Evolutionary conservation across 1,284 basidiomycete species (phyloP).

Genomic region (Clitocybe nebularis): DNA sequence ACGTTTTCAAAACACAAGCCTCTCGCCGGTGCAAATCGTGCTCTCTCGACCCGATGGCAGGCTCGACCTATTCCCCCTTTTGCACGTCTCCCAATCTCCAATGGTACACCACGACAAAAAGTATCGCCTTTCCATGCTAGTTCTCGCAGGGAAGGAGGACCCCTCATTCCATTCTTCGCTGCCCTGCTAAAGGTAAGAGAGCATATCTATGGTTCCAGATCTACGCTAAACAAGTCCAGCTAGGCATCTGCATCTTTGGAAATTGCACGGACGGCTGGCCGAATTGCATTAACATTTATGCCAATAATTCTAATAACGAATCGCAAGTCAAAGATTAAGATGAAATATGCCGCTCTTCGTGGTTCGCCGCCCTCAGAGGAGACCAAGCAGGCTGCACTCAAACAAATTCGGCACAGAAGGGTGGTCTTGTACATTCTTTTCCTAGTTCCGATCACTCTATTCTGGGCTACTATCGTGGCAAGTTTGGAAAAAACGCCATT

Average conservation of each 20-base stretch:
- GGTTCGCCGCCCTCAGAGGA: constrained; percentile 48
- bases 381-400: constrained; percentile 42
- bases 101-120: neutral
- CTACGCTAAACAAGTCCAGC: constrained; percentile 26
- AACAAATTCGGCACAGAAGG: constrained; percentile 45
- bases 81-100: neutral
- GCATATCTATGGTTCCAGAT: neutral
- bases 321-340: constrained; percentile 43
- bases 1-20: constrained; percentile 11
- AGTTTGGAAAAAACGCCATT: constrained; percentile 81
- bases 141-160: constrained; percentile 25
- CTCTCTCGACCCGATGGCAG: neutral
- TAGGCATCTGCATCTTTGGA: constrained; percentile 60
- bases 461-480: constrained; percentile 71
- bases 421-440: constrained; percentile 56
- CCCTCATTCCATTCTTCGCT: constrained; percentile 34
- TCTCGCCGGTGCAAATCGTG: constrained; percentile 8
- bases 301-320: constrained; percentile 62
- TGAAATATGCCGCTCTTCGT: constrained; percentile 51
- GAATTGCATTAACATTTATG: constrained; percentile 70
- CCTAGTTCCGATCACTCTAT: constrained; percentile 63
- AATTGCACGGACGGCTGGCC: constrained; percentile 56
- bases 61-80: neutral
- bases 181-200: constrained; percentile 36
- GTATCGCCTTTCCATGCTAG: constrained; percentile 36